Percentiles rank a stretch among this genome's conserved stretches.
Conservation (phyloP, 2,329 filamentous ascomycete genomes). For the Neonectria faginata region DNA sequence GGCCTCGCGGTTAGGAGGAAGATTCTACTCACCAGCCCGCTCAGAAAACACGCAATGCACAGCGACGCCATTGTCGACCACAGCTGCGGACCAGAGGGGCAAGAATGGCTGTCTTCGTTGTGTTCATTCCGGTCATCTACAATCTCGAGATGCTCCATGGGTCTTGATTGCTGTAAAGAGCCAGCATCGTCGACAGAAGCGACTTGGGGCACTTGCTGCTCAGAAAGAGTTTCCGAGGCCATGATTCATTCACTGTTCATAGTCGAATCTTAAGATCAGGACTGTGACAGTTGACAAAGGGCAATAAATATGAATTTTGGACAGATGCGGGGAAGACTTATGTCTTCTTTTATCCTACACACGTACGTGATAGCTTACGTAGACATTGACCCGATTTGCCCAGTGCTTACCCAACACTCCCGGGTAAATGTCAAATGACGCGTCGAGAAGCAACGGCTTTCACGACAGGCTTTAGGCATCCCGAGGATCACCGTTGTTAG, state of each 20-base stretch:
- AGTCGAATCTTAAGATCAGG: neutral
- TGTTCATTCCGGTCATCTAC: slow-evolving; percentile 19
- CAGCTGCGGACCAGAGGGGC: slow-evolving; percentile 37
- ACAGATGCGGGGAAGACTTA: neutral
- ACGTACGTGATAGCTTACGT: too few species aligned
- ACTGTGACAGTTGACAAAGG: neutral
- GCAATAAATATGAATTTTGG: neutral
- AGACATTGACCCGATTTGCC: neutral
- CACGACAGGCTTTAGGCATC: too few species aligned
- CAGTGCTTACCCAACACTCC: slow-evolving; percentile 7
- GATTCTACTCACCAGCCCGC: slow-evolving; percentile 33
- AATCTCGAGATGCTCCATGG: slow-evolving; percentile 7
- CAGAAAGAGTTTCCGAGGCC: slow-evolving; percentile 11
- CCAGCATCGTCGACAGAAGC: neutral
- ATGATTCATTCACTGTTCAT: slow-evolving; percentile 1
- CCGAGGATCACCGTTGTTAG: too few species aligned
- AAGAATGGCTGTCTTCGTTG: slow-evolving; percentile 9
- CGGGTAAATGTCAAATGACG: slow-evolving; percentile 20
- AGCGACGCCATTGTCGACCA: slow-evolving; percentile 44
- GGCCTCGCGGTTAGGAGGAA: too few species aligned
- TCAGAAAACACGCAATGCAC: slow-evolving; percentile 39
- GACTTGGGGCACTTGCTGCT: neutral
- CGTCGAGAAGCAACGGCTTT: neutral
- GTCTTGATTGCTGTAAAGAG: neutral
- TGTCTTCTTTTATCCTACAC: neutral